Evolutionary conservation across 306 rosid genomes (phyloP).

Genomic region (Quercus engelmannii): DNA sequence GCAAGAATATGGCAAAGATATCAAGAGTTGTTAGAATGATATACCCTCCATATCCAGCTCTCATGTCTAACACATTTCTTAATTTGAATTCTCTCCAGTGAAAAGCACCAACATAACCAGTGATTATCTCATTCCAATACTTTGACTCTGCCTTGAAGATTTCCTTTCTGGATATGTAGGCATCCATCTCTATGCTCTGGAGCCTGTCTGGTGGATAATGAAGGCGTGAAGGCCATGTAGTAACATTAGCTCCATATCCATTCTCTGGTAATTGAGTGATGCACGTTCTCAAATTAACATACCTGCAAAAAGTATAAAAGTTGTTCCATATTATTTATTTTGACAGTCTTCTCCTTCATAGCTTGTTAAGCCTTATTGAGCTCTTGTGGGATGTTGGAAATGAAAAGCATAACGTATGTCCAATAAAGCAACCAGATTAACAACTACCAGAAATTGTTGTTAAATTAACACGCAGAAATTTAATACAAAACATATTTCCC

Average conservation of each 20-base stretch:
- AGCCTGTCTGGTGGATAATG: conserved; percentile 75
- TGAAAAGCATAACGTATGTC: neutral
- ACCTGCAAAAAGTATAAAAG: conserved; percentile 45
- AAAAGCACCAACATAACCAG: conserved; percentile 54
- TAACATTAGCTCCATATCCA: conserved; percentile 68
- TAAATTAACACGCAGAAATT: neutral
- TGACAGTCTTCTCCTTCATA: neutral
- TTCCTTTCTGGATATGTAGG: conserved; percentile 73
- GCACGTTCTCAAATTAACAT: conserved; percentile 62
- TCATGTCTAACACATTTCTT: conserved; percentile 86
- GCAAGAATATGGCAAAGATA: neutral
- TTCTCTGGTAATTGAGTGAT: conserved; percentile 58
- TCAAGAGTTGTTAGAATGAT: conserved; percentile 2
- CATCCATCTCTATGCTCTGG: conserved; percentile 72
- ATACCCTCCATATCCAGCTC: conserved; percentile 95
- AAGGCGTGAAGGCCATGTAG: conserved; percentile 74
- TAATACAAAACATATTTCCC: neutral
- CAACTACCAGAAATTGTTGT: neutral
- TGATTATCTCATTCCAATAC: conserved; percentile 78
- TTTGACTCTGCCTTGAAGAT: conserved; percentile 72
- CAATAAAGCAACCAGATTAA: neutral
- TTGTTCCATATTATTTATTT: conserved; percentile 7
- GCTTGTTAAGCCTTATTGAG: neutral
- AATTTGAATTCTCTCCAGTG: conserved; percentile 58
- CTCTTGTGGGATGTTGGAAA: neutral